phyloP scores from a whole-genome alignment of 352 stramenopile genomes.

The Phytophthora multivora region DNA sequence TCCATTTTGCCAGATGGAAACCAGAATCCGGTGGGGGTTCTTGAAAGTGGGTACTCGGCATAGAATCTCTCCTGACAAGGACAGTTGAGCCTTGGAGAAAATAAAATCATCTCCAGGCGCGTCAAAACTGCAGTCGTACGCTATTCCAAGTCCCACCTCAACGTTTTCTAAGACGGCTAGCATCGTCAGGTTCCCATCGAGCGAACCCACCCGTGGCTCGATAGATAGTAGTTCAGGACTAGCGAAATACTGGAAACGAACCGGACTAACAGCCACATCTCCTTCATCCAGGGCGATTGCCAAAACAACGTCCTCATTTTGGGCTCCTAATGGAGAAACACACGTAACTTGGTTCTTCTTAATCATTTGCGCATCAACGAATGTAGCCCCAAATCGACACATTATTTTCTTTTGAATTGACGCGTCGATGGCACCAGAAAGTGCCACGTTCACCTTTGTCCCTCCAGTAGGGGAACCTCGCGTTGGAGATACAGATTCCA shows the following conservation, averaged over 20 bases:
- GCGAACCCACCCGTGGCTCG: constrained; percentile 25
- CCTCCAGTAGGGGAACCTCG: constrained; percentile 29
- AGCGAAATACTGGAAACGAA: constrained; percentile 34
- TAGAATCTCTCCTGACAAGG: constrained; percentile 8
- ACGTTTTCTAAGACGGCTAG: constrained; percentile 20
- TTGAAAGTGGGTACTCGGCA: constrained; percentile 15
- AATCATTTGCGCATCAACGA: constrained; percentile 9
- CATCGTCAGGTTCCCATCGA: constrained; percentile 26
- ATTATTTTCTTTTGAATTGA: constrained; percentile 7
- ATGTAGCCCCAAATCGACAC: constrained; percentile 39
- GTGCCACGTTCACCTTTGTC: constrained; percentile 28
- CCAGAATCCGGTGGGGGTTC: constrained; percentile 2
- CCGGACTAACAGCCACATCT: constrained; percentile 20
- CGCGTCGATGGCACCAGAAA: constrained; percentile 21
- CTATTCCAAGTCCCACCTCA: constrained; percentile 1
- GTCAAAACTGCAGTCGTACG: constrained; percentile 42
- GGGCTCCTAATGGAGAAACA: constrained; percentile 11
- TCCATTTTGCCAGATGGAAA: constrained; percentile 44
- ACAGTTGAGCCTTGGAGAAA: constrained; percentile 16
- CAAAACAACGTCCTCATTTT: constrained; percentile 19
- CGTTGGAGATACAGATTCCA: constrained; percentile 26
- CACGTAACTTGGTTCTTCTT: constrained; percentile 27
- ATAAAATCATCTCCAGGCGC: background rate
- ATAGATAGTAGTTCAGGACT: constrained; percentile 31
- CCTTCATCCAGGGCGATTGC: constrained; percentile 31